Evolutionary conservation across 2,329 filamentous ascomycete species (phyloP), one percentile per base, ranked within the genome.

Genomic region (Curvularia sp.): DNA sequence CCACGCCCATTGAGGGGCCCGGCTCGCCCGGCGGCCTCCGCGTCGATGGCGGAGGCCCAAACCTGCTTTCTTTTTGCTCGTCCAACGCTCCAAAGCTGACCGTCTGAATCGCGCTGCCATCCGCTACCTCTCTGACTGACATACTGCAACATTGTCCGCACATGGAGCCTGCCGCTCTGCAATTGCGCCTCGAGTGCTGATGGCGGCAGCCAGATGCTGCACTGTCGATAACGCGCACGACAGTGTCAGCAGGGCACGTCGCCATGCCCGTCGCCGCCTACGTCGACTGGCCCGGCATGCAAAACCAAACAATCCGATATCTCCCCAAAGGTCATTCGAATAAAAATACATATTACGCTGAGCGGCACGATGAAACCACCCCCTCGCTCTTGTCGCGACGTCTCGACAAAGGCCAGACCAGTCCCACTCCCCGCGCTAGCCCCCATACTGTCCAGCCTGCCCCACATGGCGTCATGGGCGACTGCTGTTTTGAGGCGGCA

Each of bases 381-480:
- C 50, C 47, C 58, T 55, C 44, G 49, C 44, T 26, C 52, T 22
- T 46, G 47, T 58, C 26, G 53, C 55, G 46, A 55, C 56, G 41
- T 58, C 52, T 54, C 46, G 28, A 55, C 22, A 15, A 46, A 65
- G 67, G 66, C 67, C 66, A 70, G 67, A 65, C 62, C 60, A 49
- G 39, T 18, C 18, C 57, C 57, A 60, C 56, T 35, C 43, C 15
- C 43, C 41, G 49, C 56, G 41, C 68, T 67, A 69, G 58, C 58
- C 62, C 66, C 57, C 57, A 65, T 62, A 53, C 59, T 60, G 48
- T 58, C 64, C 62, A 60, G 64, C 55, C 13, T 53, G 62, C 68
- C 64, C 70, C 72, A 67, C 70, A 63, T 65, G n/a, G 58, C 57
- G 59, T 39, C 60, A 62, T 55, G 60, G 66, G 59, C 64, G 55